These are phyloP conservation scores for Pestalotiopsis sp. DNA, from an alignment of 2,329 filamentous ascomycete species.

Conservation along the genomic window DNA sequence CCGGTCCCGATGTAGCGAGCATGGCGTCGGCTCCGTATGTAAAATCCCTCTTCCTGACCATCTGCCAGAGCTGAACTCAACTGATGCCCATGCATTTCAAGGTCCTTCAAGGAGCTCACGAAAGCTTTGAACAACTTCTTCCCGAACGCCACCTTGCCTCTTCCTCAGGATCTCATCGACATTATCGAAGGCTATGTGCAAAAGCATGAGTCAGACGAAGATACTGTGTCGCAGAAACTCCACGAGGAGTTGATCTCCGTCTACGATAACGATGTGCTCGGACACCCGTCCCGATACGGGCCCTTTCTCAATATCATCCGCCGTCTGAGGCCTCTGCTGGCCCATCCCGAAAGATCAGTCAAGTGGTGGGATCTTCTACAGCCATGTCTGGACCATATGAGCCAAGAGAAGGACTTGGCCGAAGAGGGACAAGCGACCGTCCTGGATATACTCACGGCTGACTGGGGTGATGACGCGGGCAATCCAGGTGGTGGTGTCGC, in stretches of 20 bases:
- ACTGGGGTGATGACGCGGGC: constrained; percentile 54
- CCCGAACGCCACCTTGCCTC: constrained; percentile 53
- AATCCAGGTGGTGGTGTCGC: constrained; percentile 41
- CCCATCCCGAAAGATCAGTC: constrained; percentile 60
- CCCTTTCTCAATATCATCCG: constrained; percentile 70
- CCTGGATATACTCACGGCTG: constrained; percentile 63
- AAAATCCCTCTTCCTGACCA: neutral
- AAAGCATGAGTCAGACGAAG: constrained; percentile 66
- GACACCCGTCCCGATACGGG: constrained; percentile 55
- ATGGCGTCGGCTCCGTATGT: constrained; percentile 11
- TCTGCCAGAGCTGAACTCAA: neutral
- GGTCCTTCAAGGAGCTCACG: constrained; percentile 60
- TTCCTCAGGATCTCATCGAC: constrained; percentile 64
- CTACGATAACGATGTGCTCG: constrained; percentile 64
- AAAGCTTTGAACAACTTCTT: constrained; percentile 56
- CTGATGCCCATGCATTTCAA: constrained; percentile 23
- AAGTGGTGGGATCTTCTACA: constrained; percentile 72
- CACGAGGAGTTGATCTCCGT: constrained; percentile 71
- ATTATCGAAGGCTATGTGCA: constrained; percentile 68
- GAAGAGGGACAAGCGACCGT: constrained; percentile 66
- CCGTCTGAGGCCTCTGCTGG: constrained; percentile 63
- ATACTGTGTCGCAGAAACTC: constrained; percentile 66
- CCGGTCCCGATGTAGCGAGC: constrained; percentile 6
- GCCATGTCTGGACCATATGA: constrained; percentile 54
- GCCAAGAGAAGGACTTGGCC: constrained; percentile 62